Evolutionary conservation across 495 filamentous ascomycete species (phyloP), one percentile per base, ranked within the genome.

Genomic region (Penicillium cinerascens): DNA sequence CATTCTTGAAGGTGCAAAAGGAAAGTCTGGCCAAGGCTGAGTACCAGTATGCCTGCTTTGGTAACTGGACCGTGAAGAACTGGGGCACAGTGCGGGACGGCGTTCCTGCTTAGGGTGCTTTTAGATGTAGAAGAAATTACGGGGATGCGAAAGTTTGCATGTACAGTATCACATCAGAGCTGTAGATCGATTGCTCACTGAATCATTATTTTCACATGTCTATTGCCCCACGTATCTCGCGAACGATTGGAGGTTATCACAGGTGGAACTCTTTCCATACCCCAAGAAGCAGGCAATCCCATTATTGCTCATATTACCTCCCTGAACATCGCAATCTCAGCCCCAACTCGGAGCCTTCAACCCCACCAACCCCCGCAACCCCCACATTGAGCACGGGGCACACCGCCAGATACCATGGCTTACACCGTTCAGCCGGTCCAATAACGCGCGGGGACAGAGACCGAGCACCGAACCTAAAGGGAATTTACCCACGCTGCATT

Each of bases 1-100:
- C 76, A 0, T 86, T 86, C 53, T 56, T 87, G 47, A 59, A 74
- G 26, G 63, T 76, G 2, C 74, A 79, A 61, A 65, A 76, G 56
- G 55, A 63, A 38, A 74, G 67, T 63, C 56, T 77, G 20, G 67
- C 56, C 7, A 54, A 73, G 52, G 77, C 80, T 29, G 56, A 72
- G 54, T 85, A 71, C 54, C 70, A 80, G 15, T 69, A 80, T 54
- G 69, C 77, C 22, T 87, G 83, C 62, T 61, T 42, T 39, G 63
- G 59, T 1, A 51, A 66, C 38, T 68, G 60, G 52, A 40, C 55
- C 2, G 21, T 57, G 38, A 38, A 44, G 13, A 17, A 27, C 15
- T 64, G 57, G 36, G 60, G 60, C 6, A 23, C 41, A 23, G 55
- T 59, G 2, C 43, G 22, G 2, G 49, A 66, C 44, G 63, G 63